Evolutionary conservation across 208 protist genomes (phyloP), one percentile per base, ranked within the genome.

Genomic region (Borovskyia barvae): DNA sequence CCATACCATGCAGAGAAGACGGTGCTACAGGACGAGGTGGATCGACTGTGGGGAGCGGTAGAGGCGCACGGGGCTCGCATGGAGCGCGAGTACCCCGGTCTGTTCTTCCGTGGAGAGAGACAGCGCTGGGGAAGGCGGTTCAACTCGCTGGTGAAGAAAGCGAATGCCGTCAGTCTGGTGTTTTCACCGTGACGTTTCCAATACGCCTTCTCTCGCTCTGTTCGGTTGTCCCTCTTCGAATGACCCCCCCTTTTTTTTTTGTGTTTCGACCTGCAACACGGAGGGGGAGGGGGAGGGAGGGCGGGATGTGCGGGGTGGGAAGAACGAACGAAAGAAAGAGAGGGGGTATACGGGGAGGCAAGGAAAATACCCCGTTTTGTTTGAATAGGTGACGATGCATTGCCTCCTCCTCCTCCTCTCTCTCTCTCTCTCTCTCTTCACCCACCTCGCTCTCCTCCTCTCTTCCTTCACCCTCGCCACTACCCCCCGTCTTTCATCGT

Each of bases 51-150:
- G 66, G 53, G 7, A 9, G 75, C 69, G 5, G 66, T 94, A 36
- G 85, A 94, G 62, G 66, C 58, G 29, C 74, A 91, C 30, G 88
- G 69, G 12, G 61, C 50, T 17, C 65, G 79, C 26, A 73, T 94
- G 50, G 88, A 94, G 72, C 37, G 39, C 7, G 64, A 73, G 25
- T 92, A 86, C 53, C 72, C 71, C 8, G 77, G 73, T 0, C 35
- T 81, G 1, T 94, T 91, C 57, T 84, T 75, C 48, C 76, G 85
- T 29, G 75, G 81, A n/a, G 57, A 62, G 35, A 82, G 77, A 54
- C 51, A 80, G 48, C 75, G 76, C 43, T 80, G 72, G 77, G 33
- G 42, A 6, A 24, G 70, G 24, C 67, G 72, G 3, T 45, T 86
- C 11, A 64, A 66, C 39, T 69, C 54, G 11, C 29, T 90, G 0